Evolutionary conservation across 495 filamentous ascomycete genomes (phyloP).

Genomic region (Xylaria curta): DNA sequence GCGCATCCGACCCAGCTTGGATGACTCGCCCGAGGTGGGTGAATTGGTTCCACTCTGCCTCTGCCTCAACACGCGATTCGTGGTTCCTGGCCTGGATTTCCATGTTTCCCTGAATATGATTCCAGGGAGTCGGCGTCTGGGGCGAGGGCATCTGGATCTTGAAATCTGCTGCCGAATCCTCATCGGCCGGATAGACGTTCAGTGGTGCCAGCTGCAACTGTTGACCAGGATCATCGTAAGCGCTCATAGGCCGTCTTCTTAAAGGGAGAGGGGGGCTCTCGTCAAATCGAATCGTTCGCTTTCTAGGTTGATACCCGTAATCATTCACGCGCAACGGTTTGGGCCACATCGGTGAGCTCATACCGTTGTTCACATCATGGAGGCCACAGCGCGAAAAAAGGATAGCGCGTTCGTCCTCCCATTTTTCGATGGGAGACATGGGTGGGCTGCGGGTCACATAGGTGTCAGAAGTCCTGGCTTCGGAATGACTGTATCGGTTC

Average conservation of each 20-base stretch:
- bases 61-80: slow-evolving; percentile 34
- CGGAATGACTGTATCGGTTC: slow-evolving; percentile 30
- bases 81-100: slow-evolving; percentile 32
- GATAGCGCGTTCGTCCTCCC: background rate
- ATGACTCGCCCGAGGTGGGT: slow-evolving; percentile 42
- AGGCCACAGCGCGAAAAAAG: background rate
- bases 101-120: slow-evolving; percentile 33
- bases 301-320: background rate
- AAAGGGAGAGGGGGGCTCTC: background rate
- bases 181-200: slow-evolving; percentile 32
- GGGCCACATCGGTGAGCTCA: background rate
- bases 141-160: slow-evolving; percentile 34
- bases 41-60: slow-evolving; percentile 45
- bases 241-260: background rate
- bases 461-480: slow-evolving; percentile 52
- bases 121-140: slow-evolving; percentile 31
- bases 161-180: slow-evolving; percentile 19
- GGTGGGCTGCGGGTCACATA: slow-evolving; percentile 38
- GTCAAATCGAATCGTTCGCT: background rate
- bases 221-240: background rate
- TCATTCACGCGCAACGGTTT: background rate
- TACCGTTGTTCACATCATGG: background rate
- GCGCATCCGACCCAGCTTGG: slow-evolving; percentile 15
- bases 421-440: background rate
- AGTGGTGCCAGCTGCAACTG: slow-evolving; percentile 24